phyloP scores from a whole-genome alignment of 768 basidiomycete genomes.

The Mycena sanguinolenta region DNA sequence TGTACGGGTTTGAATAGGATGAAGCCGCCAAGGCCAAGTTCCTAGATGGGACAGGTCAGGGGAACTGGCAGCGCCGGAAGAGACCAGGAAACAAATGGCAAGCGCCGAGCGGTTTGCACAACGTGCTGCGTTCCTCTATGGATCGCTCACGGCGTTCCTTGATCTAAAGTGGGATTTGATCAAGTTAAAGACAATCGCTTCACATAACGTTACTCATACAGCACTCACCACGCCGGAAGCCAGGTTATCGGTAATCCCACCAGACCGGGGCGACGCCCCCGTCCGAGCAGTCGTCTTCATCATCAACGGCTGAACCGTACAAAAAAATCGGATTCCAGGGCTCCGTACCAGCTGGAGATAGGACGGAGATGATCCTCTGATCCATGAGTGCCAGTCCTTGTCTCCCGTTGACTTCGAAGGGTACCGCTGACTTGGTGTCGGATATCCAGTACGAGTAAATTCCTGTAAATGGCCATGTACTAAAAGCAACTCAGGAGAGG shows the following conservation, averaged over 20 bases:
- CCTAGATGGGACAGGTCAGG: background rate
- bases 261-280: slow-evolving; percentile 52
- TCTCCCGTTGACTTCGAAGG: slow-evolving; percentile 50
- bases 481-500: background rate
- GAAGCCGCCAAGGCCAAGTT: too few species aligned
- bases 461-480: slow-evolving; percentile 1
- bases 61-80: too few species aligned
- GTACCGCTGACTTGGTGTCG: slow-evolving; percentile 51
- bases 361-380: slow-evolving; percentile 39
- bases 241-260: slow-evolving; percentile 62
- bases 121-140: background rate
- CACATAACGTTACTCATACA: slow-evolving; percentile 9
- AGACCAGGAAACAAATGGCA: too few species aligned
- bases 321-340: slow-evolving; percentile 4
- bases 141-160: background rate
- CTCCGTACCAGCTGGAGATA: slow-evolving; percentile 30
- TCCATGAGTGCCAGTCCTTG: slow-evolving; percentile 46
- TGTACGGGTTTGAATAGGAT: too few species aligned
- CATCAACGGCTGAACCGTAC: slow-evolving; percentile 37
- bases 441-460: slow-evolving; percentile 17
- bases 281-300: slow-evolving; percentile 56
- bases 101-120: too few species aligned
- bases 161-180: slow-evolving; percentile 1
- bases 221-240: slow-evolving; percentile 62
- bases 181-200: slow-evolving; percentile 17